Base-by-base conservation (phyloP, 441 rosid species). In the Populus hybrid region DNA sequence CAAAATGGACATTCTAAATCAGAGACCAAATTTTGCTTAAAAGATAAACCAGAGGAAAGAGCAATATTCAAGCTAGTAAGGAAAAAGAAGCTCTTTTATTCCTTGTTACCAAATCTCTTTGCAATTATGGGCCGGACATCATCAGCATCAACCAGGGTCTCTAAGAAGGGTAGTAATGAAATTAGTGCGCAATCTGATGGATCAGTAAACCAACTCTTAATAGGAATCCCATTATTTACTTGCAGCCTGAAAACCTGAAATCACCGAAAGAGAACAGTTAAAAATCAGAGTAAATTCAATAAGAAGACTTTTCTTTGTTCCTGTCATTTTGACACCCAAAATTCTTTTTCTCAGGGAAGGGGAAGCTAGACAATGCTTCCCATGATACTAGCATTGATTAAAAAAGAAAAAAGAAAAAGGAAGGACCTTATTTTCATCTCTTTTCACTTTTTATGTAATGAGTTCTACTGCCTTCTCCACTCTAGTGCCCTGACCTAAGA, bases 181-280 rank as follows among this genome's bases (percentile, higher is more conserved):
- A 93, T 82, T 85, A 95, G 85, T 75, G 92, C 94, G 82, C 89
- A 85, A 87, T 95, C 99, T 30, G 89, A 86, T 77, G 95, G 90
- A 84, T 95, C 99, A 89, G 90, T 92, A 72, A 93, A 93, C 99
- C 99, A 95, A 87, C 99, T 95, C 91, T 87, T 88, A 80, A 95
- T 95, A 38, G 99, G 99, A 84, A 95, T 95, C 82, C 98, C 99
- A 65, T 95, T 95, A 85, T 91, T 89, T 81, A 93, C 86, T 89
- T 95, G 99, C 91, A 93, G 85, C 83, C 89, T 89, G 93, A 91
- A 95, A 78, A 95, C 99, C 99, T 95, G 92, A 84, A 90, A 90
- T 67, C 81, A 80, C 76, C 67, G 71, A 77, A 79, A 82, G 76
- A 26, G 72, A 77, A 78, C 35, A 77, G 69, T 76, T 72, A 53